Conservation (phyloP, 2,329 filamentous ascomycete genomes). For the Aspergillus quadricinctus region DNA sequence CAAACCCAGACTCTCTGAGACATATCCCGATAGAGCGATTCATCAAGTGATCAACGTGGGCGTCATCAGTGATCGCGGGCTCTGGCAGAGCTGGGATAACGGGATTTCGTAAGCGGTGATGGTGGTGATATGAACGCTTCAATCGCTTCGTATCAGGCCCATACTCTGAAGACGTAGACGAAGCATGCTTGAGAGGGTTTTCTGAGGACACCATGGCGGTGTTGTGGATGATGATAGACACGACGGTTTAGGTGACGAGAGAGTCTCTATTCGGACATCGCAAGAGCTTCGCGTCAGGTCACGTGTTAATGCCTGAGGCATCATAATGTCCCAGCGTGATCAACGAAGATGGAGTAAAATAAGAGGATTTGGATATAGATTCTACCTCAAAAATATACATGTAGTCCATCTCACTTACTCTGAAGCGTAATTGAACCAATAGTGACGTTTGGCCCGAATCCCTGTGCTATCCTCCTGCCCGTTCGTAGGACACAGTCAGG, state of each 20-base stretch:
- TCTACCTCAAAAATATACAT: neutral
- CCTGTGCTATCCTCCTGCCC: neutral
- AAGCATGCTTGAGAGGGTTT: slow-evolving; percentile 31
- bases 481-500: slow-evolving; percentile 26
- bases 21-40: slow-evolving; percentile 52
- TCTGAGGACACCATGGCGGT: slow-evolving; percentile 29
- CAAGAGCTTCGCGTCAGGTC: slow-evolving; percentile 12
- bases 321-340: neutral
- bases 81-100: slow-evolving; percentile 30
- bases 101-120: slow-evolving; percentile 38
- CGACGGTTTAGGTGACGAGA: slow-evolving; percentile 5
- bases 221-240: slow-evolving; percentile 7
- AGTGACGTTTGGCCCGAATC: neutral
- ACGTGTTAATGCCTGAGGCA: slow-evolving; percentile 24
- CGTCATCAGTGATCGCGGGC: slow-evolving; percentile 46
- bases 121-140: slow-evolving; percentile 39
- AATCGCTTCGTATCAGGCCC: slow-evolving; percentile 27
- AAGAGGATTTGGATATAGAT: neutral
- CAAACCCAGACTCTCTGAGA: slow-evolving; percentile 52
- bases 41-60: slow-evolving; percentile 52
- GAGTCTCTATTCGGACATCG: slow-evolving; percentile 9
- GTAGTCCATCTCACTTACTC: neutral
- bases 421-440: neutral
- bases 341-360: neutral
- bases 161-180: slow-evolving; percentile 19